Evolutionary conservation across 176 grass and related monocot genomes (phyloP).

Genomic region (Avena sativa): DNA sequence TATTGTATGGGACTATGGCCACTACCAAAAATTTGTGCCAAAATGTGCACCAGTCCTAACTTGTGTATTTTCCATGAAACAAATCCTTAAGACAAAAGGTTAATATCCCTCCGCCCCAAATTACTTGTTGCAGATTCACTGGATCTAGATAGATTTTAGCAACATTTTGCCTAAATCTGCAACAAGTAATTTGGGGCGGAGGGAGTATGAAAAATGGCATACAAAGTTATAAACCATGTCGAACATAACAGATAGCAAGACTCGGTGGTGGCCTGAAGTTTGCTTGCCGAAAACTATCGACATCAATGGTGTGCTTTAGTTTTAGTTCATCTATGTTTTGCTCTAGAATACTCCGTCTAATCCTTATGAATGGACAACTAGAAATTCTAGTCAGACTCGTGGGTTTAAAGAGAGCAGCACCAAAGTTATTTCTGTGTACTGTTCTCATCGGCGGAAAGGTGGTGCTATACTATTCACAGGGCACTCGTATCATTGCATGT

Average conservation of each 20-base stretch:
- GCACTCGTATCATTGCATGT: neutral
- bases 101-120: no score
- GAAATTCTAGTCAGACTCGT: neutral
- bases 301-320: neutral
- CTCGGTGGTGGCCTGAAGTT: neutral
- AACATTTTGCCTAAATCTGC: no score
- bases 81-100: neutral
- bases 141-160: no score
- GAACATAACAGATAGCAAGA: conserved; percentile 11
- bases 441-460: neutral
- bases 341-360: neutral
- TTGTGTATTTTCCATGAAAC: neutral
- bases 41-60: neutral
- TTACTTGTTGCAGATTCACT: no score
- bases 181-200: no score
- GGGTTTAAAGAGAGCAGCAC: neutral
- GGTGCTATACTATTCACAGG: neutral
- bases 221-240: neutral
- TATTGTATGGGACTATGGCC: neutral
- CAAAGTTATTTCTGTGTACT: conserved; percentile 14
- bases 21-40: neutral
- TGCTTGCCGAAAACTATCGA: conserved; percentile 3
- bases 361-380: no score
- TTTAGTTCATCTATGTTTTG: neutral
- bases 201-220: conserved; percentile 10